Conservation (phyloP, 257 asterid species). For the Fraxinus anomala region DNA sequence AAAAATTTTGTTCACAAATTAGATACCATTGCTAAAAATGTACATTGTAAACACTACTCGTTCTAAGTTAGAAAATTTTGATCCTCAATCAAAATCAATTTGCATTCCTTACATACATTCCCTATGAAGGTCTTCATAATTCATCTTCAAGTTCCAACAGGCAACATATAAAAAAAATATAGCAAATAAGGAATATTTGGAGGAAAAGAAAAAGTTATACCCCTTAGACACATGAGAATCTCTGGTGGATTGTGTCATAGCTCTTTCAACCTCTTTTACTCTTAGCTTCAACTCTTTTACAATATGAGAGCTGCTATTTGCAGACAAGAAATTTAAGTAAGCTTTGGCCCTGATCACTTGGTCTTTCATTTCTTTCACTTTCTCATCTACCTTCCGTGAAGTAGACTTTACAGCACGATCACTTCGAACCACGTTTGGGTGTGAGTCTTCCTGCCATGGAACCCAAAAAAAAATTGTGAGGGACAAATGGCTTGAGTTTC, state of each 20-base stretch:
- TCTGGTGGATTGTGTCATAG: slow-evolving; percentile 55
- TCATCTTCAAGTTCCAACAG: neutral
- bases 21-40: neutral
- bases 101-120: neutral
- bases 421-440: slow-evolving; percentile 30
- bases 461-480: slow-evolving; percentile 24
- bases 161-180: neutral
- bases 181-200: slow-evolving; percentile 14
- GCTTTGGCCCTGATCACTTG: slow-evolving; percentile 80
- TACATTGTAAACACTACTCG: slow-evolving; percentile 5
- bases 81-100: slow-evolving; percentile 11
- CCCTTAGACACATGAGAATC: slow-evolving; percentile 68
- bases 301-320: slow-evolving; percentile 73
- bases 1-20: neutral
- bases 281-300: slow-evolving; percentile 83
- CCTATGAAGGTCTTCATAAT: neutral
- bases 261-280: slow-evolving; percentile 81
- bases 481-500: neutral
- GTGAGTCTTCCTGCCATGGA: slow-evolving; percentile 52
- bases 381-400: slow-evolving; percentile 55
- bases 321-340: slow-evolving; percentile 61
- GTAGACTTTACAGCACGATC: slow-evolving; percentile 35
- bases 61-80: neutral
- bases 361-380: slow-evolving; percentile 80
- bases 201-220: slow-evolving; percentile 34